phyloP scores from a whole-genome alignment of 179 eudicot genomes.

The Carnegiea gigantea region DNA sequence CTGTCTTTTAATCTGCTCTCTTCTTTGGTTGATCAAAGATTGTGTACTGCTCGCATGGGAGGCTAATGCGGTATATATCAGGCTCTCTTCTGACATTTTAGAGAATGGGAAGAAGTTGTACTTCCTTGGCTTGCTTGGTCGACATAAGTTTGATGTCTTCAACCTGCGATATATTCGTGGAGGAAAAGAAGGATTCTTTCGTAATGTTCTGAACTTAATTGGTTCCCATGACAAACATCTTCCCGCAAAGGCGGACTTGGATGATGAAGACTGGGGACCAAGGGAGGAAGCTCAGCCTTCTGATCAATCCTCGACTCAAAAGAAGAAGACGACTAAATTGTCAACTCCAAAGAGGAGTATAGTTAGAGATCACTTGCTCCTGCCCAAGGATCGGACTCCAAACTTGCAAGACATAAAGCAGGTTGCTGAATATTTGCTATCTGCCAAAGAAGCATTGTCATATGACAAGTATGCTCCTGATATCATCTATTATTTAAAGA shows the following conservation, averaged over 20 bases:
- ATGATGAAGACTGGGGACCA: too few relatives aligned
- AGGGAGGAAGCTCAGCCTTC: too few relatives aligned
- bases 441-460: slow-evolving; percentile 17
- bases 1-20: slow-evolving; percentile 13
- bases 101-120: slow-evolving; percentile 2
- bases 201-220: too few relatives aligned
- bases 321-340: too few relatives aligned
- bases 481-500: background rate
- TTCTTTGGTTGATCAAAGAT: slow-evolving; percentile 25
- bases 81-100: background rate
- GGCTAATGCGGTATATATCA: slow-evolving; percentile 7
- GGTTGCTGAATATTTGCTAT: slow-evolving; percentile 6
- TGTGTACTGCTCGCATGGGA: slow-evolving; percentile 6
- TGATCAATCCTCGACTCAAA: too few relatives aligned
- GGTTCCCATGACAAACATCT: too few relatives aligned
- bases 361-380: slow-evolving; percentile 9
- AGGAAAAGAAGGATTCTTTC: too few relatives aligned
- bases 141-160: too few relatives aligned
- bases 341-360: background rate
- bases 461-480: slow-evolving; percentile 1
- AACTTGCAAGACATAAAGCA: slow-evolving; percentile 15
- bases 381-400: background rate
- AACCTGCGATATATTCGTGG: too few relatives aligned
- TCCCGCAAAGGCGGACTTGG: too few relatives aligned
- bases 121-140: slow-evolving; percentile 17